Evolutionary conservation across 352 stramenopile species (phyloP), one percentile per base, ranked within the genome.

Genomic region (Phytophthora foliorum): DNA sequence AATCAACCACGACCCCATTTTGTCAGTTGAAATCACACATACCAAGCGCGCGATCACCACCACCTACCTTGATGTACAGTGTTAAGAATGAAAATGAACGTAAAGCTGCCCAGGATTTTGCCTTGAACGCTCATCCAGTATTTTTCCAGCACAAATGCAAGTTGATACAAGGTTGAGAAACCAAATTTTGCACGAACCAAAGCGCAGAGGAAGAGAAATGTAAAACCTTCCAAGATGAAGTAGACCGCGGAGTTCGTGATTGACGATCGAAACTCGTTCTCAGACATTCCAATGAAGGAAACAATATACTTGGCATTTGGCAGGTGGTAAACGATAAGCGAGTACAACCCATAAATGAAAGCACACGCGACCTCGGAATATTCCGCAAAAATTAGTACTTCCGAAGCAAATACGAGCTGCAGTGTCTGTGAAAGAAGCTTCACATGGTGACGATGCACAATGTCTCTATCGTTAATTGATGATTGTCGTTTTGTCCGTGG

Each of bases 71-170:
- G 61, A 31, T 69, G 61, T 7, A 69, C 42, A 4, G 41, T 66
- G 31, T 54, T 69, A 27, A 68, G 31, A 41, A 70, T 63, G 36
- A 76, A 64, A 42, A 77, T 75, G 17, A 75, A 42, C 9, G 61
- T 13, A 25, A 80, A 34, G 21, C 57, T 65, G 34, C 49, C 58
- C 16, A 75, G n/a, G 13, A 80, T 21, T 53, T 74, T 74, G 31
- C 57, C 66, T 29, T 77, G 65, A 2, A 74, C 54, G 16, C 29
- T 55, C 56, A 69, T 65, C 38, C 58, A 74, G 56, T 80, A 77
- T 31, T 62, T 75, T 49, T 80, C 71, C 36, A 82, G 67, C 50
- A 72, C 50, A 49, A 82, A 82, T 6, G 60, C 67, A 6, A 82
- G 55, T 36, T 72, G 51, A 21, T 75, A 62, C 14, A 79, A 63